A percentile compares a stretch with the other conserved stretches of the same genome.
Evolutionary conservation across 2,329 filamentous ascomycete species (phyloP).

Genomic region (Epichloe aotearoae): DNA sequence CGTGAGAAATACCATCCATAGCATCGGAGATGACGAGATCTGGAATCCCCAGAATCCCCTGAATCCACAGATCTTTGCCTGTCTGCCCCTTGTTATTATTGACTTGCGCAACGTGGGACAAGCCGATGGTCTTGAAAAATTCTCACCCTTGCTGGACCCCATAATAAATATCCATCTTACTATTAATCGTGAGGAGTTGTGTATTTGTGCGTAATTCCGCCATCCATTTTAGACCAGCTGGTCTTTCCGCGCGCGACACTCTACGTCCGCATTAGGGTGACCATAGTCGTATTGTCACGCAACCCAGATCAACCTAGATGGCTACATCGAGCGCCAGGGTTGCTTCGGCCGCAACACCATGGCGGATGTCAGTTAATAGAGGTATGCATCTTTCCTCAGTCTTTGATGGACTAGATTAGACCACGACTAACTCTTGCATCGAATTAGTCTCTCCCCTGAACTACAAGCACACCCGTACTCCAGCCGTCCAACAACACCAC

Average conservation of each 20-base stretch:
- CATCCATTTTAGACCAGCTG: not conserved
- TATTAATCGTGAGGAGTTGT: not conserved
- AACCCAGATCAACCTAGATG: conserved; percentile 6
- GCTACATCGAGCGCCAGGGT: conserved; percentile 10
- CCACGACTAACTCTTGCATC: not conserved
- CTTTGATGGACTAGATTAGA: not conserved
- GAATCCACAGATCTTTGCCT: not conserved
- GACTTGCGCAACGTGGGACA: not conserved
- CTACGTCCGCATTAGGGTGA: not conserved
- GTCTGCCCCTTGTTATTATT: not conserved
- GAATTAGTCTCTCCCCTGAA: not conserved
- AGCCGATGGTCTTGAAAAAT: not conserved
- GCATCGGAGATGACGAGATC: not conserved
- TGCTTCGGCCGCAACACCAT: conserved; percentile 7
- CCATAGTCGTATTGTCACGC: not conserved
- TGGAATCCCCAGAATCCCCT: not conserved
- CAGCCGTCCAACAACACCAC: not conserved
- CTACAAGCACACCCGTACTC: not conserved
- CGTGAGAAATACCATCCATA: not conserved
- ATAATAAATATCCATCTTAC: not conserved
- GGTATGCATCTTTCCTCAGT: conserved; percentile 2
- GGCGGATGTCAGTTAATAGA: conserved; percentile 8
- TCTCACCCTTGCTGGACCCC: not conserved
- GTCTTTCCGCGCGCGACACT: not conserved
- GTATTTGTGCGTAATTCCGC: not conserved